Evolutionary conservation across 2,329 filamentous ascomycete species (phyloP).

Genomic region (Neurospora sp.): DNA sequence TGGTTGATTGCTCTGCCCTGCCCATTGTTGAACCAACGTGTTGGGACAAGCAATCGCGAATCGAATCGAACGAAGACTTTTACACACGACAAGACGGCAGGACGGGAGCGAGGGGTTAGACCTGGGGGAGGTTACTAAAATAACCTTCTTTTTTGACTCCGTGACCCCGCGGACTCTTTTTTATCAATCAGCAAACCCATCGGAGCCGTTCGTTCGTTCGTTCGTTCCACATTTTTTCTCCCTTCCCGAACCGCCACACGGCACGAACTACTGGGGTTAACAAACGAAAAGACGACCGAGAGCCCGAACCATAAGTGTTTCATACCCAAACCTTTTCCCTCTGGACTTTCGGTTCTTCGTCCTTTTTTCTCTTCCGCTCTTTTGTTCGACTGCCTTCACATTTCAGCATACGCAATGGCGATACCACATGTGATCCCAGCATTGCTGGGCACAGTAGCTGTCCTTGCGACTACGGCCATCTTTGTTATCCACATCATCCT

Average conservation of each 20-base stretch:
- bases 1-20: neutral
- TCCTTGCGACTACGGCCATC: conserved; percentile 29
- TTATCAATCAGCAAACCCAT: neutral
- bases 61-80: neutral
- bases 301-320: neutral
- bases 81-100: neutral
- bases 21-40: neutral
- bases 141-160: neutral
- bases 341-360: neutral
- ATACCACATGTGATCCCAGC: conserved; percentile 25
- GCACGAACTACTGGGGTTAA: neutral
- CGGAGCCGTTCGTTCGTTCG: neutral
- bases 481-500: conserved; percentile 32
- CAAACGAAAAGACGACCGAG: neutral
- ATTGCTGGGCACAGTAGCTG: conserved; percentile 27
- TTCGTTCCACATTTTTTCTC: neutral
- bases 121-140: neutral
- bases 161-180: neutral
- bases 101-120: neutral
- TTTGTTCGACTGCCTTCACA: neutral
- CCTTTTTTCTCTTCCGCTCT: conserved; percentile 3
- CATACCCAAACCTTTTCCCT: neutral
- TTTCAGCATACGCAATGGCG: conserved; percentile 21
- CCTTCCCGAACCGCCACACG: neutral
- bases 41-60: neutral